Evolutionary conservation across 2,329 filamentous ascomycete species (phyloP).

Genomic region (Rhynchosporium agropyri): DNA sequence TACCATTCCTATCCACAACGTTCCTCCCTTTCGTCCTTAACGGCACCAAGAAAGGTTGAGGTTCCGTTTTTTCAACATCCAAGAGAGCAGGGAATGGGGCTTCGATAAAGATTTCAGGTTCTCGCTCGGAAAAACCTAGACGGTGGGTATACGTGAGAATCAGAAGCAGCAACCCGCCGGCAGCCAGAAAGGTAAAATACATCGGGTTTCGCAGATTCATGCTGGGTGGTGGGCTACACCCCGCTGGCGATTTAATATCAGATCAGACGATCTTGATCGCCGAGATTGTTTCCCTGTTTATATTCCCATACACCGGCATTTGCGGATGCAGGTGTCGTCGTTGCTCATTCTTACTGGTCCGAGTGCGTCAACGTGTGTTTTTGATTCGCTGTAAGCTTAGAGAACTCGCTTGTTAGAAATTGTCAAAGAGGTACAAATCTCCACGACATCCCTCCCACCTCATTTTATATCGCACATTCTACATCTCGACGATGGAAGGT

Average conservation of each 20-base stretch:
- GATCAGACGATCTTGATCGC: constrained; percentile 15
- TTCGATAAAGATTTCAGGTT: constrained; percentile 16
- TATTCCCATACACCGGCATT: constrained; percentile 14
- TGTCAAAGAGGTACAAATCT: background rate
- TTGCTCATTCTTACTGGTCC: background rate
- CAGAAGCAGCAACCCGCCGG: constrained; percentile 13
- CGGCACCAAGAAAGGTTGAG: constrained; percentile 46
- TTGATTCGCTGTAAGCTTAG: background rate
- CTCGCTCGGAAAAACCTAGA: constrained; percentile 6
- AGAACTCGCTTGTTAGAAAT: background rate
- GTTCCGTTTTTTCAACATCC: background rate
- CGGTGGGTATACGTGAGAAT: constrained; percentile 12
- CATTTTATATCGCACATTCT: too few species aligned
- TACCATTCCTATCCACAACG: constrained; percentile 59
- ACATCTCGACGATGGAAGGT: background rate
- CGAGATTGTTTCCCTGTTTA: background rate
- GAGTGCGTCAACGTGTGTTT: background rate
- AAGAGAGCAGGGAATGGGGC: constrained; percentile 13
- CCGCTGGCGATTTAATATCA: background rate
- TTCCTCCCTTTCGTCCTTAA: constrained; percentile 61
- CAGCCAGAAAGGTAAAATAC: constrained; percentile 18
- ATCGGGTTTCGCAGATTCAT: constrained; percentile 1
- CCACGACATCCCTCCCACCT: background rate
- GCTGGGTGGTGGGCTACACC: too few species aligned
- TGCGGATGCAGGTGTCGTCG: constrained; percentile 6